These are phyloP conservation scores for Raphanus hybrid DNA, from an alignment of 441 rosid species.

Conservation along the genomic window DNA sequence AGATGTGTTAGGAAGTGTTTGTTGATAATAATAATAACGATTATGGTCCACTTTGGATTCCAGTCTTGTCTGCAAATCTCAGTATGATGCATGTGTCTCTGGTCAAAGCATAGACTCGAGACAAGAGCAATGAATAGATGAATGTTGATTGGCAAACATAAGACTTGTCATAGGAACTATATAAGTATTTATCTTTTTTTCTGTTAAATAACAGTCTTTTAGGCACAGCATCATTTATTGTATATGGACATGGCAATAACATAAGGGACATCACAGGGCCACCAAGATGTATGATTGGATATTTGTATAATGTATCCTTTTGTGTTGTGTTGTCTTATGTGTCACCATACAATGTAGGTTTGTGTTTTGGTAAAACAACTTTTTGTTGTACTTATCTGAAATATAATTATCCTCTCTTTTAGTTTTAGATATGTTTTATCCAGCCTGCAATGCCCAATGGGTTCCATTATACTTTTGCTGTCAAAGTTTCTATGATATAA, in stretches of 20 bases:
- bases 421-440: conserved; percentile 9
- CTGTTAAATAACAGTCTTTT: conserved; percentile 25
- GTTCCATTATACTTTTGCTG: not conserved
- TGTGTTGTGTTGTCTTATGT: conserved; percentile 37
- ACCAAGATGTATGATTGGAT: conserved; percentile 38
- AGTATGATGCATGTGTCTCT: conserved; percentile 5
- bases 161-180: conserved; percentile 33
- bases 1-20: conserved; percentile 21
- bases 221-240: conserved; percentile 17
- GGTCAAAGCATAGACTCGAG: conserved; percentile 18
- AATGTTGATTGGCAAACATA: conserved; percentile 32
- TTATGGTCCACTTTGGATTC: conserved; percentile 35
- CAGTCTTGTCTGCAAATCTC: conserved; percentile 32
- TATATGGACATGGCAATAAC: conserved; percentile 25
- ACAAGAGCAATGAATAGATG: conserved; percentile 23
- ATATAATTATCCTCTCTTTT: not conserved
- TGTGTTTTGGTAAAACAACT: conserved; percentile 7
- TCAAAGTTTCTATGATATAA: not conserved
- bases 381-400: conserved; percentile 19
- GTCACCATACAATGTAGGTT: conserved; percentile 37
- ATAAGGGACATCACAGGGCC: conserved; percentile 31
- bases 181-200: not conserved
- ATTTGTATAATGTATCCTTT: conserved; percentile 26
- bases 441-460: not conserved
- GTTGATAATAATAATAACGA: conserved; percentile 11